These are phyloP conservation scores for Alternaria ventricosa DNA, from an alignment of 2,329 filamentous ascomycete species.

Conservation along the genomic window DNA sequence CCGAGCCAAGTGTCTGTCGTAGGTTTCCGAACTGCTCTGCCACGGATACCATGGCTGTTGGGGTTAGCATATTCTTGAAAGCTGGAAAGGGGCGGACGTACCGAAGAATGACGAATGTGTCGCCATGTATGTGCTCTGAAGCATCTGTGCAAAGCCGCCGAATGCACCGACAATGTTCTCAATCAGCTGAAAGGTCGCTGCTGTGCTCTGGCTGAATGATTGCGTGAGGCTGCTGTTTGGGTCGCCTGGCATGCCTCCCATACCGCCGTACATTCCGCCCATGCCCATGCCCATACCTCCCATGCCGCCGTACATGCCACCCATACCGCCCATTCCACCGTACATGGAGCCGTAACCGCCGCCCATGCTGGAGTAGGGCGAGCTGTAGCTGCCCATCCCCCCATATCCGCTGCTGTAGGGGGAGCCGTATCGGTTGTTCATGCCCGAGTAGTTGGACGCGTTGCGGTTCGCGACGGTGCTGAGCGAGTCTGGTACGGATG, in stretches of 20 bases:
- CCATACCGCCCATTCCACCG: conserved; percentile 51
- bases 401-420: conserved; percentile 58
- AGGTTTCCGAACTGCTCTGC: conserved; percentile 96
- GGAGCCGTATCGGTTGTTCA: conserved; percentile 61
- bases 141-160: conserved; percentile 97
- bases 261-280: conserved; percentile 58
- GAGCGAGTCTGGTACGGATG: conserved; percentile 80
- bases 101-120: conserved; percentile 98
- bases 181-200: conserved; percentile 97
- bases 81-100: conserved; percentile 55
- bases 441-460: conserved; percentile 78
- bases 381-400: conserved; percentile 61
- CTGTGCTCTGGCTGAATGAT: conserved; percentile 91
- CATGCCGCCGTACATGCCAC: conserved; percentile 44
- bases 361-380: conserved; percentile 62
- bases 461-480: conserved; percentile 84
- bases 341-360: conserved; percentile 50
- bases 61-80: conserved; percentile 18
- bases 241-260: conserved; percentile 55
- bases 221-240: conserved; percentile 95
- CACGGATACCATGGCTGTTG: conserved; percentile 87
- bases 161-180: conserved; percentile 97
- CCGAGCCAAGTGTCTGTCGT: conserved; percentile 88
- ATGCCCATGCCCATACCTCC: conserved; percentile 47
- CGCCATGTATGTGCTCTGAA: conserved; percentile 99